These are phyloP conservation scores for Nigrospora sphaerica DNA, from an alignment of 2,329 filamentous ascomycete genomes.

Conservation along the genomic window DNA sequence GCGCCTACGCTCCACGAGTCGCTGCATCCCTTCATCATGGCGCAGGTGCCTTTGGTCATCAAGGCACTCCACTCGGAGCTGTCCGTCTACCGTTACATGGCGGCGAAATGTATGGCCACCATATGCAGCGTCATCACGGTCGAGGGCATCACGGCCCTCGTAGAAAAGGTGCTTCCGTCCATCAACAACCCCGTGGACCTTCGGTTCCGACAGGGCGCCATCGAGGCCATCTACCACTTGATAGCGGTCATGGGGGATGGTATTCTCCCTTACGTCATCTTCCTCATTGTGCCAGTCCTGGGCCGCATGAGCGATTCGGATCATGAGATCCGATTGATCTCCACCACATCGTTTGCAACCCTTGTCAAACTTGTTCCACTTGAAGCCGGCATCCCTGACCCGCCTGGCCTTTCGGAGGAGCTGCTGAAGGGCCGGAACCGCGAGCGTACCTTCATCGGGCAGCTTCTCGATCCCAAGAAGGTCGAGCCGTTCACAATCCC, in stretches of 20 bases:
- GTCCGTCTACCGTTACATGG: constrained; percentile 91
- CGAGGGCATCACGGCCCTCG: constrained; percentile 90
- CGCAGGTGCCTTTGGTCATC: constrained; percentile 77
- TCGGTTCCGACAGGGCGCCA: constrained; percentile 83
- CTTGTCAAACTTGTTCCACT: constrained; percentile 94
- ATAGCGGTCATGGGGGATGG: constrained; percentile 97
- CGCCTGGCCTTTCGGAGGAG: constrained; percentile 83
- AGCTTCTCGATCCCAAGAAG: constrained; percentile 94
- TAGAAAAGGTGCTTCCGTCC: constrained; percentile 84
- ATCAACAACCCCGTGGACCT: constrained; percentile 89
- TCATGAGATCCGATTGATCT: constrained; percentile 87
- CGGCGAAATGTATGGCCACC: constrained; percentile 94
- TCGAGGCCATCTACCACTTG: constrained; percentile 92
- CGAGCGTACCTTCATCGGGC: constrained; percentile 92
- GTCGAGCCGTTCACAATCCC: constrained; percentile 91
- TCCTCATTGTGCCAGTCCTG: constrained; percentile 93
- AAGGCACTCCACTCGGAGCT: constrained; percentile 82
- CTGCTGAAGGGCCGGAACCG: constrained; percentile 84
- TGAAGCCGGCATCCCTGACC: constrained; percentile 94
- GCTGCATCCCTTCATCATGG: constrained; percentile 73
- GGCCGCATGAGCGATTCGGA: constrained; percentile 98
- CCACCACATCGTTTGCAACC: constrained; percentile 94
- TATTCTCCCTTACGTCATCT: constrained; percentile 96
- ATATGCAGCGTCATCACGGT: constrained; percentile 95
- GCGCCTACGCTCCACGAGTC: constrained; percentile 78